phyloP scores from a whole-genome alignment of 163 green algal species.

The Chlamydomonas reinhardtii region DNA sequence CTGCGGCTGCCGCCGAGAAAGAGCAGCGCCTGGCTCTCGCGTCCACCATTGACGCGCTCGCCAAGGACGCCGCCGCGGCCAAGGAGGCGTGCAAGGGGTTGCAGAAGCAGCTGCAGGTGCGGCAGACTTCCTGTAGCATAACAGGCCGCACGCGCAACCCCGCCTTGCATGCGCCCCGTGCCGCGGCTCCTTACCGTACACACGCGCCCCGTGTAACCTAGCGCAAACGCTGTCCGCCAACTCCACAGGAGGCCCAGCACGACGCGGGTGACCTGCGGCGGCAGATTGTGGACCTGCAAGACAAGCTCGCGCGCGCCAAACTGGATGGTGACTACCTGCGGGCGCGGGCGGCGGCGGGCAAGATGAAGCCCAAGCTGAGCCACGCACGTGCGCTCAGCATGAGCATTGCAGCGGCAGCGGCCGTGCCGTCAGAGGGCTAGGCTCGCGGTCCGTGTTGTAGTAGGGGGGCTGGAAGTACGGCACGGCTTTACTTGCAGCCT shows the following conservation, averaged over 20 bases:
- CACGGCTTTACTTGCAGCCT: too few species aligned
- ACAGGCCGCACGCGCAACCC: background rate
- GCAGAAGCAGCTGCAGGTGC: conserved; percentile 36
- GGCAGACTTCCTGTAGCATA: background rate
- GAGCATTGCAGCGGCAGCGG: background rate
- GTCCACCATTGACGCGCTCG: conserved; percentile 8
- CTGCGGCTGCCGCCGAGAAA: conserved; percentile 1
- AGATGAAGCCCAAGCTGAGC: conserved; percentile 48
- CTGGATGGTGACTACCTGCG: conserved; percentile 45
- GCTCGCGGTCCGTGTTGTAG: background rate
- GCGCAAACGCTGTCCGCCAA: too few species aligned
- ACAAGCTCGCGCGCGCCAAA: background rate
- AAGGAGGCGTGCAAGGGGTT: background rate
- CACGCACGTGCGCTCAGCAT: conserved; percentile 22
- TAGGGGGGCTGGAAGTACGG: too few species aligned
- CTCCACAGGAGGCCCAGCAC: conserved; percentile 19
- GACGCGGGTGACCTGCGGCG: conserved; percentile 21
- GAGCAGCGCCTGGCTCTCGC: conserved; percentile 20
- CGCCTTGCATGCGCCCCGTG: background rate
- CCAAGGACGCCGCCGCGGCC: background rate
- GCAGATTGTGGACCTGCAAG: background rate
- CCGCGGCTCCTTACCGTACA: background rate
- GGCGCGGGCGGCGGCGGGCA: conserved; percentile 11
- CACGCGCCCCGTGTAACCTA: too few species aligned
- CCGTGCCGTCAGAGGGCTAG: background rate